A percentile compares a stretch with the other conserved stretches of the same genome.
These are phyloP conservation scores for Botrytis medusae DNA, from an alignment of 2,329 filamentous ascomycete genomes.

Conservation along the genomic window DNA sequence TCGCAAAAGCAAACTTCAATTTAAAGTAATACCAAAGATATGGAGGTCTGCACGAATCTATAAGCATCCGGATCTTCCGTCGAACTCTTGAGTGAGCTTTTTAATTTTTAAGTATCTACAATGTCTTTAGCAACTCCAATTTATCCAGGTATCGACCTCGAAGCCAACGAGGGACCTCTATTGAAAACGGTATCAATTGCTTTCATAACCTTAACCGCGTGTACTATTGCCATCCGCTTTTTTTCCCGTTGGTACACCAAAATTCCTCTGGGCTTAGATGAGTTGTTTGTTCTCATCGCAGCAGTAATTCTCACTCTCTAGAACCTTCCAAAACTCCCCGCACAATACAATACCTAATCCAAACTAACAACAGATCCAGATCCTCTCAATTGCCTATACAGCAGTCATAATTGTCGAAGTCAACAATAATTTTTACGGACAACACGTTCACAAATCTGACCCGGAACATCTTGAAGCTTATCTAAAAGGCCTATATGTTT, in stretches of 20 bases:
- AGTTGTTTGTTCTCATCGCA: slow-evolving; percentile 2
- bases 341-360: neutral
- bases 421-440: slow-evolving; percentile 6
- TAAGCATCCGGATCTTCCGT: neutral
- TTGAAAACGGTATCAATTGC: neutral
- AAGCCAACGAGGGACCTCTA: slow-evolving; percentile 9
- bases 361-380: neutral
- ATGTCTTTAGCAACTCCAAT: slow-evolving; percentile 5
- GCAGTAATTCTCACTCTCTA: slow-evolving; percentile 6
- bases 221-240: neutral
- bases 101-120: neutral
- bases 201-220: neutral
- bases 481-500: slow-evolving; percentile 6
- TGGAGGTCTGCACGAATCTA: neutral
- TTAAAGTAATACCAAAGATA: neutral
- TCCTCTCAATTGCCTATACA: slow-evolving; percentile 5
- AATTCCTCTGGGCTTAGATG: neutral
- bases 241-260: slow-evolving; percentile 16
- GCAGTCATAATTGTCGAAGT: slow-evolving; percentile 4
- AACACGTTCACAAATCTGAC: slow-evolving; percentile 13
- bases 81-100: neutral
- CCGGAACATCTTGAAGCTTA: neutral
- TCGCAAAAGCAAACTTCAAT: slow-evolving; percentile 4
- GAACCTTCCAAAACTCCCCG: neutral
- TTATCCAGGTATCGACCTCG: slow-evolving; percentile 9